A percentile compares a stretch with the other conserved stretches of the same genome.
These are phyloP conservation scores for Zygoascus flipseniorum DNA, from an alignment of 805 yeast species.

Conservation along the genomic window DNA sequence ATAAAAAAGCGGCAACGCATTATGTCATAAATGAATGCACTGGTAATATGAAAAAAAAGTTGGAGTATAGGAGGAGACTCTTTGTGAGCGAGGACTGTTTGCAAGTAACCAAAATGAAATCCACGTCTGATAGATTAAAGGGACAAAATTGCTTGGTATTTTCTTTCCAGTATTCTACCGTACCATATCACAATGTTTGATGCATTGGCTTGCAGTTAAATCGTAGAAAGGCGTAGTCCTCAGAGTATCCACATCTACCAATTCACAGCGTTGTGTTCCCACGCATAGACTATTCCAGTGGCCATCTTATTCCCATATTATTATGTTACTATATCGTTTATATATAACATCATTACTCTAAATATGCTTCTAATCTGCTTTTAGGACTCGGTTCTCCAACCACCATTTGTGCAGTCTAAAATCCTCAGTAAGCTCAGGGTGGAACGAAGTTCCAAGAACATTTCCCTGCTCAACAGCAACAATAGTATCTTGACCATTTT, in stretches of 20 bases:
- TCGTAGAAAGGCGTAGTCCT: no score
- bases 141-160: not conserved
- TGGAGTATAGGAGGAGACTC: not conserved
- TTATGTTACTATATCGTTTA: not conserved
- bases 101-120: not conserved
- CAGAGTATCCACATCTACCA: no score
- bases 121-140: not conserved
- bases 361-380: not conserved
- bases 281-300: no score
- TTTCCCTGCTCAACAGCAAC: slow-evolving; percentile 70
- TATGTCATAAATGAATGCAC: slow-evolving; percentile 1
- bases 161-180: not conserved
- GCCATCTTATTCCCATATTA: not conserved
- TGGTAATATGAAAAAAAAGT: not conserved
- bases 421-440: slow-evolving; percentile 63
- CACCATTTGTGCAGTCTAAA: slow-evolving; percentile 64
- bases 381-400: slow-evolving; percentile 20
- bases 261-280: no score
- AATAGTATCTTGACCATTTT: slow-evolving; percentile 30
- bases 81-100: not conserved
- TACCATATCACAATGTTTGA: not conserved
- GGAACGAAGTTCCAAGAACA: slow-evolving; percentile 67
- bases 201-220: no score
- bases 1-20: not conserved
- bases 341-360: not conserved